Base-by-base conservation (phyloP, 371 early-diverging fungal species). In the Nematocida ausubeli region DNA sequence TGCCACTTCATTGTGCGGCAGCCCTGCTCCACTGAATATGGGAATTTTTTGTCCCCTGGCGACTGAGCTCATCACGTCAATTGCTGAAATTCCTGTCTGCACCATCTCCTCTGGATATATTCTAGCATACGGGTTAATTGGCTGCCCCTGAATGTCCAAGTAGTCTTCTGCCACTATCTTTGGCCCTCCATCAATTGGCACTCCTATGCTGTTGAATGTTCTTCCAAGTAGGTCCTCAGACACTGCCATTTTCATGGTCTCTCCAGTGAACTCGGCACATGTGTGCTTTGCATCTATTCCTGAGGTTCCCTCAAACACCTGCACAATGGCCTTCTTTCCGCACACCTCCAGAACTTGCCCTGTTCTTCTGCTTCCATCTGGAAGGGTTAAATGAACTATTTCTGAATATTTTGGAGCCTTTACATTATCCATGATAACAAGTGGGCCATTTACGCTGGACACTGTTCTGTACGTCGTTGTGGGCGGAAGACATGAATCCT, bases 101-200 rank as follows among this genome's bases (percentile, higher is more conserved):
- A 99, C 96, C 98, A 99, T 99, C 88, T 99, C 98, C 88, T 95
- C 96, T 58, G 99, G 99, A 85, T 99, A 99, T 81, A 95, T 93
- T 87, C 99, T 92, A 62, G 93, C 92, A 87, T 89, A 93, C 42
- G 99, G 99, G 88, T 98, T 99, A 87, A 99, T 95, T 40, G 99
- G 98, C 79, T 94, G 93, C 51, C 86, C 87, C 81, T 95, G 90
- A 82, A 99, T 96, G 85, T 96, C 98, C 82, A 98, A 86, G 82
- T 93, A 95, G 78, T 97, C 97, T 83, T 95, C 95, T 40, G 98
- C 95, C 87, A 99, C 94, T 69, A 99, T 94, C 84, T 92, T 92
- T 70, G 98, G 96, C 3, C 99, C 98, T 82, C 93, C 92, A 86
- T 99, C 98, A 80, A 99, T 97, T 34, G 93, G 89, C 86, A 93